Conservation (phyloP, 2,329 filamentous ascomycete genomes). For the Parafenestella ontariensis region DNA sequence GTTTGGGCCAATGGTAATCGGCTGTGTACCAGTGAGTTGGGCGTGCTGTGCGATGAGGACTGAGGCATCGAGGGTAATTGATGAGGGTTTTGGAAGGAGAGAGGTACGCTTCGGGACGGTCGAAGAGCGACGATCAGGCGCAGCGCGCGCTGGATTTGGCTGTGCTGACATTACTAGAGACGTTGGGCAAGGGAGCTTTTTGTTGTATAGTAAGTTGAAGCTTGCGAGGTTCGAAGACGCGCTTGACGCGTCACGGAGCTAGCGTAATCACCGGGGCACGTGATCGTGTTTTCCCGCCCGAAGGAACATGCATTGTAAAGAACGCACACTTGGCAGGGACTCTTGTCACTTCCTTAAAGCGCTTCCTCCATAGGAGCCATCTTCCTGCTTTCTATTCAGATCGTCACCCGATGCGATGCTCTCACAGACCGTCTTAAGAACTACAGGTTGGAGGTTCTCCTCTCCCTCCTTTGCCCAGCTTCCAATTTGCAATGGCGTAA, state of each 20-base stretch:
- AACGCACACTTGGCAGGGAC: no score
- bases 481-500: no score
- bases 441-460: no score
- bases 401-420: no score
- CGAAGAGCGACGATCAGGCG: constrained; percentile 35
- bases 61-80: constrained; percentile 53
- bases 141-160: constrained; percentile 26
- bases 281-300: no score
- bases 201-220: not conserved
- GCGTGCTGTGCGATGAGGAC: constrained; percentile 59
- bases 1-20: constrained; percentile 78
- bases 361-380: not conserved
- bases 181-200: not conserved
- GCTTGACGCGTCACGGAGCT: not conserved
- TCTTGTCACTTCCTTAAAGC: no score
- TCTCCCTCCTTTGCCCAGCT: no score
- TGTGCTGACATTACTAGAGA: constrained; percentile 27
- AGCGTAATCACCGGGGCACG: not conserved
- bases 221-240: not conserved
- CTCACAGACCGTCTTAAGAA: no score
- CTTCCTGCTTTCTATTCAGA: no score
- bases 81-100: constrained; percentile 47
- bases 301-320: no score
- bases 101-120: constrained; percentile 45
- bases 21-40: constrained; percentile 71